Evolutionary conservation across 768 basidiomycete species (phyloP).

Genomic region (Xanthoconium stramineum): DNA sequence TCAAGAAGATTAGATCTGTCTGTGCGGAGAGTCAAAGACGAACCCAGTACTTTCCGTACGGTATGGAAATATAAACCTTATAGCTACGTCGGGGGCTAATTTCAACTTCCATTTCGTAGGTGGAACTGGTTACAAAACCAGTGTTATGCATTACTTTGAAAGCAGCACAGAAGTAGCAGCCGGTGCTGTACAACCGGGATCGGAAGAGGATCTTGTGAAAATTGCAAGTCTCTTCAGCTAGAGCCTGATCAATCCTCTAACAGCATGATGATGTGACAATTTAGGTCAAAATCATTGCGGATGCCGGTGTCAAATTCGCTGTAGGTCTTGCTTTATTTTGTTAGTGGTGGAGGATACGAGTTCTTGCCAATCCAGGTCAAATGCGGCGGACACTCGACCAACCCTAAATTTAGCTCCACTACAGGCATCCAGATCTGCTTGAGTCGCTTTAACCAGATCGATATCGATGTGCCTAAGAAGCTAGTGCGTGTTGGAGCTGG

Average conservation of each 20-base stretch:
- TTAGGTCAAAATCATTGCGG: slow-evolving; percentile 9
- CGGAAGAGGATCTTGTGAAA: slow-evolving; percentile 1
- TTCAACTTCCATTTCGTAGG: not conserved
- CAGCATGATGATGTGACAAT: not conserved
- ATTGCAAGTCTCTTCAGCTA: slow-evolving; percentile 5
- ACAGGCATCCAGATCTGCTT: slow-evolving; percentile 30
- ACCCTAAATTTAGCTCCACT: slow-evolving; percentile 32
- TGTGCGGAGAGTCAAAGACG: not conserved
- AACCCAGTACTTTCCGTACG: slow-evolving; percentile 9
- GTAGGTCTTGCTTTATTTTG: not conserved
- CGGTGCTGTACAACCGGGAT: slow-evolving; percentile 15
- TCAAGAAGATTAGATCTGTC: not conserved
- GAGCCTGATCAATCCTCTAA: not conserved
- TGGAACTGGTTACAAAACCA: slow-evolving; percentile 13
- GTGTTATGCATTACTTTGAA: slow-evolving; percentile 11
- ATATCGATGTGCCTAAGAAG: not conserved
- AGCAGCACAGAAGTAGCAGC: slow-evolving; percentile 10
- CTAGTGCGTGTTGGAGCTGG: slow-evolving; percentile 27
- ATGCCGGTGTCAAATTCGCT: slow-evolving; percentile 8
- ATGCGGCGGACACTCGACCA: slow-evolving; percentile 31
- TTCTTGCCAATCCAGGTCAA: slow-evolving; percentile 24
- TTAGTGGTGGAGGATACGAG: not conserved
- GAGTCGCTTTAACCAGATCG: slow-evolving; percentile 21
- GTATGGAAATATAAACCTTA: not conserved
- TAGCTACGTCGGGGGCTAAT: not conserved